A percentile compares a stretch with the other conserved stretches of the same genome.
Conservation (phyloP, 176 grass and related monocot species). For the Cocos nucifera region DNA sequence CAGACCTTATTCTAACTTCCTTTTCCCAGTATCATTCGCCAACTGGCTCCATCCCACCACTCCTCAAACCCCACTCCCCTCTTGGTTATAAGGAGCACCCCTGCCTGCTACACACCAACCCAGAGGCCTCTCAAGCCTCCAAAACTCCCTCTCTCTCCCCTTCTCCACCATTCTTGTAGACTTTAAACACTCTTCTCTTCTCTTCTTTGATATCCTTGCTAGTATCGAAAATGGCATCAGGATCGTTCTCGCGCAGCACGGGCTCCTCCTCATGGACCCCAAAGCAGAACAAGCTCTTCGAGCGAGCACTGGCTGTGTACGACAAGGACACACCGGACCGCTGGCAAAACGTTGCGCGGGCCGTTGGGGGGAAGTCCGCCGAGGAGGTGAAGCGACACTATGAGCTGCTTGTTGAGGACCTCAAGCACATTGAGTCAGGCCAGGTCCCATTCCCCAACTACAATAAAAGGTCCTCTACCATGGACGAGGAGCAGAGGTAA, state of each 20-base stretch:
- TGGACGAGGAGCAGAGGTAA: slow-evolving; percentile 42
- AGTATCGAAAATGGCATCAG: slow-evolving; percentile 22
- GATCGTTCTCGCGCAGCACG: slow-evolving; percentile 23
- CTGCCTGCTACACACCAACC: slow-evolving; percentile 23
- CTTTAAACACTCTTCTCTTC: background rate
- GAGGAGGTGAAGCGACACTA: slow-evolving; percentile 74
- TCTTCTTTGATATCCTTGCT: slow-evolving; percentile 11
- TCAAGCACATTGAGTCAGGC: slow-evolving; percentile 35
- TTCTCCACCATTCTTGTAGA: background rate
- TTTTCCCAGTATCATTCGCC: slow-evolving; percentile 36
- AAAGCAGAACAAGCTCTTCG: slow-evolving; percentile 40
- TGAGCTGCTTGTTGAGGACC: slow-evolving; percentile 26
- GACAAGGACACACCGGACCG: slow-evolving; percentile 38
- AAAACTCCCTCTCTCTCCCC: slow-evolving; percentile 9
- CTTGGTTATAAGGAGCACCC: slow-evolving; percentile 54
- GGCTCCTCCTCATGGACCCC: slow-evolving; percentile 33
- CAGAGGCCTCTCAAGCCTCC: slow-evolving; percentile 10
- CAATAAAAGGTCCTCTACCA: slow-evolving; percentile 20
- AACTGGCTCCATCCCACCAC: slow-evolving; percentile 23
- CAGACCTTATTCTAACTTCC: background rate
- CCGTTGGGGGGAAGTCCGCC: slow-evolving; percentile 46
- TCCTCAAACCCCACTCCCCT: slow-evolving; percentile 2
- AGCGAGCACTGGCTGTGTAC: slow-evolving; percentile 33
- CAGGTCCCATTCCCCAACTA: too few relatives aligned
- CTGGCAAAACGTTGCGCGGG: slow-evolving; percentile 56